phyloP scores from a whole-genome alignment of 345 rosid genomes.

The Eucalyptus decipiens region DNA sequence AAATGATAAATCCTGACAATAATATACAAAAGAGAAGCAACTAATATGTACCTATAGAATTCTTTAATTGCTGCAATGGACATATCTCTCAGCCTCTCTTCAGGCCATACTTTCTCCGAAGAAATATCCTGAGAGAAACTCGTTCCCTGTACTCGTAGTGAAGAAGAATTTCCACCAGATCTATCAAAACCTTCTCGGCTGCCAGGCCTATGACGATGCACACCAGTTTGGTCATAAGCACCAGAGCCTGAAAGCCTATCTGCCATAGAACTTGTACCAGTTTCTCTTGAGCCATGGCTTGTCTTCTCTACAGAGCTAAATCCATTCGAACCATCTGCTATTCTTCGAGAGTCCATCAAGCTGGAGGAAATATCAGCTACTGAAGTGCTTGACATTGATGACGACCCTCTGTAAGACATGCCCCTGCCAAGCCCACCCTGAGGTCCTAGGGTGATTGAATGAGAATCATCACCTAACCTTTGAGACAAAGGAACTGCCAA shows the following conservation, averaged over 20 bases:
- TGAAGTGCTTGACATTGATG: constrained; percentile 15
- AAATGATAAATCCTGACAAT: neutral
- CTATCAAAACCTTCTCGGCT: constrained; percentile 46
- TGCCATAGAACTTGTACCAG: constrained; percentile 20
- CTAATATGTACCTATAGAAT: constrained; percentile 63
- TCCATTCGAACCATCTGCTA: constrained; percentile 46
- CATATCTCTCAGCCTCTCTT: constrained; percentile 44
- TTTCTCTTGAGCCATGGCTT: constrained; percentile 29
- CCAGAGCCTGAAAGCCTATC: constrained; percentile 41
- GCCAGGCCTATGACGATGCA: constrained; percentile 41
- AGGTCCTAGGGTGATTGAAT: constrained; percentile 80
- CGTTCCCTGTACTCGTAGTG: constrained; percentile 25
- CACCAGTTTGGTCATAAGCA: constrained; percentile 27
- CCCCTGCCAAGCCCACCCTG: constrained; percentile 98
- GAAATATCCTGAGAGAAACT: constrained; percentile 23
- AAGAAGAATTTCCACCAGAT: constrained; percentile 30
- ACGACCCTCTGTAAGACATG: constrained; percentile 66
- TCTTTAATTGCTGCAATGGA: constrained; percentile 79
- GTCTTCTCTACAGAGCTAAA: constrained; percentile 28
- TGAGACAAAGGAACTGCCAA: constrained; percentile 70
- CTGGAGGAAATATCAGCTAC: constrained; percentile 33
- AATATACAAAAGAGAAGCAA: neutral
- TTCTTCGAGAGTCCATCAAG: constrained; percentile 51
- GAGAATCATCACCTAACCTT: constrained; percentile 45
- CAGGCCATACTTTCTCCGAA: constrained; percentile 39